These are phyloP conservation scores for Evansstolkia leycettana DNA, from an alignment of 495 filamentous ascomycete genomes.

Conservation along the genomic window DNA sequence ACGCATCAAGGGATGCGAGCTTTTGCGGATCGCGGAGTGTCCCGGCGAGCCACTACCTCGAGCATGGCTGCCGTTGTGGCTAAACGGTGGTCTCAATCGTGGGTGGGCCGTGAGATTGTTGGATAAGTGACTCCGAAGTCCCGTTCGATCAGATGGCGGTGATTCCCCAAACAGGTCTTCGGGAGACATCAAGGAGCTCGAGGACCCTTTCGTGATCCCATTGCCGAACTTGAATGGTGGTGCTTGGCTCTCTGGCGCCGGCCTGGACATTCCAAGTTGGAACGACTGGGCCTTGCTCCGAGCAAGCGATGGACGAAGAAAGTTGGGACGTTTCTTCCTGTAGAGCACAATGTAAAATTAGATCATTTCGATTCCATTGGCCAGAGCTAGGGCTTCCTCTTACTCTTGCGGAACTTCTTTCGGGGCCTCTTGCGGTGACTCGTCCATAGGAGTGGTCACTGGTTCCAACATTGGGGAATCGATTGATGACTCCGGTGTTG, in stretches of 20 bases:
- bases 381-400: conserved; percentile 6
- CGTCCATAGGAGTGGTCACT: conserved; percentile 32
- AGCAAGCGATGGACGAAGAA: conserved; percentile 29
- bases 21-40: conserved; percentile 54
- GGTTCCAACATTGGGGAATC: conserved; percentile 33
- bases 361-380: conserved; percentile 1
- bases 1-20: conserved; percentile 57
- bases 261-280: conserved; percentile 22
- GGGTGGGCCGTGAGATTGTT: conserved; percentile 31
- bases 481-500: conserved; percentile 45
- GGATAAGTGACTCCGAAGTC: conserved; percentile 20
- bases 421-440: conserved; percentile 41
- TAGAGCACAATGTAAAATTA: conserved; percentile 8
- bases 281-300: conserved; percentile 31
- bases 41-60: conserved; percentile 61
- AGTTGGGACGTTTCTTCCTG: conserved; percentile 28
- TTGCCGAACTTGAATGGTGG: conserved; percentile 68
- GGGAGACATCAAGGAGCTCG: conserved; percentile 49
- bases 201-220: conserved; percentile 38
- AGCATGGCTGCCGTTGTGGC: conserved; percentile 31
- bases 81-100: conserved; percentile 50
- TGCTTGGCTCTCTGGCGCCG: conserved; percentile 44
- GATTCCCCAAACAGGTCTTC: conserved; percentile 72
- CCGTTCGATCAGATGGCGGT: conserved; percentile 52
- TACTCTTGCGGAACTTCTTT: conserved; percentile 23